A percentile compares a stretch with the other conserved stretches of the same genome.
Evolutionary conservation across 2,329 filamentous ascomycete genomes (phyloP).

Genomic region (Xylaria sp.): DNA sequence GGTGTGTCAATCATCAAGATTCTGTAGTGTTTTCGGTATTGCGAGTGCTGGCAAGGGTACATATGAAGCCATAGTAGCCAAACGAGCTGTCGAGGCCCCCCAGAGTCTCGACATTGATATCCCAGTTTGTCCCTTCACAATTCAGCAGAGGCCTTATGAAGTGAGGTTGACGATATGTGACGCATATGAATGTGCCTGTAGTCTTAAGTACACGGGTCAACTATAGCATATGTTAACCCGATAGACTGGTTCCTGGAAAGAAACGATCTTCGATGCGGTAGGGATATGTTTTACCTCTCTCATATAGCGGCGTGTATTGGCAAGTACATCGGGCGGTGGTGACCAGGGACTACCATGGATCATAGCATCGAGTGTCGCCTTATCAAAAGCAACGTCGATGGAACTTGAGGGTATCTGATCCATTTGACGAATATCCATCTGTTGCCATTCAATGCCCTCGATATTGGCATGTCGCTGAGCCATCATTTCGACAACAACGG

Average conservation of each 20-base stretch:
- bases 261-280: not conserved
- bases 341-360: conserved; percentile 65
- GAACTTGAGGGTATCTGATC: conserved; percentile 52
- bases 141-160: conserved; percentile 63
- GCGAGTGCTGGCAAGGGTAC: conserved; percentile 2
- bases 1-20: not conserved
- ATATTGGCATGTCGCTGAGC: conserved; percentile 53
- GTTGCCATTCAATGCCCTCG: conserved; percentile 60
- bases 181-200: conserved; percentile 61
- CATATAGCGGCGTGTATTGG: conserved; percentile 61
- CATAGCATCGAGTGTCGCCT: conserved; percentile 66
- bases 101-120: conserved; percentile 57
- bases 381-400: conserved; percentile 68
- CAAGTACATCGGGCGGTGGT: conserved; percentile 60
- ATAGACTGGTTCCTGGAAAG: conserved; percentile 9
- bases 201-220: conserved; percentile 57
- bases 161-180: conserved; percentile 66
- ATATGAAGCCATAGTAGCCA: conserved; percentile 52
- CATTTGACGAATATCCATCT: conserved; percentile 65
- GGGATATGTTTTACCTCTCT: conserved; percentile 55
- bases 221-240: conserved; percentile 44
- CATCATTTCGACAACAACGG: conserved; percentile 65
- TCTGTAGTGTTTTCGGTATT: conserved; percentile 5
- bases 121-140: conserved; percentile 55
- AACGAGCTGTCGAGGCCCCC: conserved; percentile 55